phyloP scores from a whole-genome alignment of 148 eudicot genomes.

The Dianthus caryophyllus region DNA sequence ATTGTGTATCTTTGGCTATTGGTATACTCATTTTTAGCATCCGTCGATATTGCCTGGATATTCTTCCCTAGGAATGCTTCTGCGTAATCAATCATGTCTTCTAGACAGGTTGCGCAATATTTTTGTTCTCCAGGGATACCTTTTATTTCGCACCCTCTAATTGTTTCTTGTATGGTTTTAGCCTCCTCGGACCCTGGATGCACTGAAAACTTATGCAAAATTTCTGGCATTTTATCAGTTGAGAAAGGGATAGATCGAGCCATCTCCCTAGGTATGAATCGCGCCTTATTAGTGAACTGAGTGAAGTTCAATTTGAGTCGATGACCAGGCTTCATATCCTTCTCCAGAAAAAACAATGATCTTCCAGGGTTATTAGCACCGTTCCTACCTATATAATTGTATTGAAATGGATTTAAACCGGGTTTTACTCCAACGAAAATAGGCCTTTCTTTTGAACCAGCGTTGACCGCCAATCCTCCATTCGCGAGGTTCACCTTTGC shows the following conservation, averaged over 20 bases:
- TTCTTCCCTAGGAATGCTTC: constrained; percentile 29
- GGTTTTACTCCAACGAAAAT: constrained; percentile 34
- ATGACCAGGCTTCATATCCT: constrained; percentile 25
- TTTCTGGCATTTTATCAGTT: constrained; percentile 19
- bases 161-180: constrained; percentile 16
- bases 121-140: constrained; percentile 29
- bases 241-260: constrained; percentile 27
- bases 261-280: constrained; percentile 23
- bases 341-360: constrained; percentile 35
- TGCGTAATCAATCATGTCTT: constrained; percentile 31
- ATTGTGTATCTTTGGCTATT: constrained; percentile 19
- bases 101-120: constrained; percentile 36
- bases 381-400: constrained; percentile 20
- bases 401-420: constrained; percentile 19
- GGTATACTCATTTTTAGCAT: not conserved
- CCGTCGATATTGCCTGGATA: constrained; percentile 25
- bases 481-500: constrained; percentile 24
- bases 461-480: constrained; percentile 22
- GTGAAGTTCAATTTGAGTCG: constrained; percentile 21
- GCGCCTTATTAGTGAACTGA: constrained; percentile 13
- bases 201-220: constrained; percentile 20
- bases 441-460: constrained; percentile 28
- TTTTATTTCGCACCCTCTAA: constrained; percentile 31
- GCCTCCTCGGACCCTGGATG: constrained; percentile 27
- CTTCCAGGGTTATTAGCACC: constrained; percentile 18